These are phyloP conservation scores for Puya raimondii DNA, from an alignment of 176 grass and related monocot species.

Conservation along the genomic window DNA sequence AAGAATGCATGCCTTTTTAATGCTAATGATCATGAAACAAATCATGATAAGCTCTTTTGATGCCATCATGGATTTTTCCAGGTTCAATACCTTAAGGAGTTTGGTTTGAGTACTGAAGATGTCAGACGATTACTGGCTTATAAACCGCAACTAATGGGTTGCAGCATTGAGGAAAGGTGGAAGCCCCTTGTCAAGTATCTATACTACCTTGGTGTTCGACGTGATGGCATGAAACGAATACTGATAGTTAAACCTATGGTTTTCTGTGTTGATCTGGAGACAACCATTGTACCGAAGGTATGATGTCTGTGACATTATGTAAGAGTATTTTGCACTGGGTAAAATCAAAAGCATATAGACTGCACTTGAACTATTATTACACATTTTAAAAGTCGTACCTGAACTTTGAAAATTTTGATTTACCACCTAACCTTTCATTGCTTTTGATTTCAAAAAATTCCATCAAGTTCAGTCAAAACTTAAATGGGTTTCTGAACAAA, in stretches of 20 bases:
- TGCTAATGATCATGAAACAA: background rate
- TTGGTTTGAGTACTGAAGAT: constrained; percentile 58
- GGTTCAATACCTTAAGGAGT: constrained; percentile 80
- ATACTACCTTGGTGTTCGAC: constrained; percentile 66
- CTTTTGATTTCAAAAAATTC: no score
- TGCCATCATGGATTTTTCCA: constrained; percentile 17
- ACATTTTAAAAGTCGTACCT: no score
- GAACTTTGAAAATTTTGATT: no score
- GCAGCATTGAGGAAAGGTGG: constrained; percentile 90
- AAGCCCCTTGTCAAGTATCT: constrained; percentile 83
- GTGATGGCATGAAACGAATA: constrained; percentile 88
- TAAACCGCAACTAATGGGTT: constrained; percentile 90
- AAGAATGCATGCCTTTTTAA: background rate
- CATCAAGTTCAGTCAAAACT: no score
- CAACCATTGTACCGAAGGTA: constrained; percentile 87
- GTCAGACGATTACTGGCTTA: constrained; percentile 67
- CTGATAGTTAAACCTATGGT: constrained; percentile 73
- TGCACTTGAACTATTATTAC: no score
- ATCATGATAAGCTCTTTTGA: background rate
- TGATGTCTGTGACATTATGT: background rate
- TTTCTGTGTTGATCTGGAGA: constrained; percentile 90
- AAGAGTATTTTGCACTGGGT: no score
- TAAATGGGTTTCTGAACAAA: no score
- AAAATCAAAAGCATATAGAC: no score
- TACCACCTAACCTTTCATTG: no score